Base-by-base conservation (phyloP, 202 grass and related monocot genomes). In the Panicum hallii region DNA sequence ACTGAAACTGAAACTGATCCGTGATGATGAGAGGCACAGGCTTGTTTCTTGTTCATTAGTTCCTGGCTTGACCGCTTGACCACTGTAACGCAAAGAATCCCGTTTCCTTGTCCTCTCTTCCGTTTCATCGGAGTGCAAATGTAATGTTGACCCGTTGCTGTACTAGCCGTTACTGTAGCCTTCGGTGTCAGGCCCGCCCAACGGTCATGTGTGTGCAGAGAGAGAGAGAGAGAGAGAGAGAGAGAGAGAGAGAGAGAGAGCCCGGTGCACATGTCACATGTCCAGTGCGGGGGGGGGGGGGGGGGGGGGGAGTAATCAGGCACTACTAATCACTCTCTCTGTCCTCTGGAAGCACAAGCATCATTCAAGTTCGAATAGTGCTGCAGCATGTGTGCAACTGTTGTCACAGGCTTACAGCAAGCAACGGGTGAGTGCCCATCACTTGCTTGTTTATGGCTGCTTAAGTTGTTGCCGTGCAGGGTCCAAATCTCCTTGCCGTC, bases 91-190 rank as follows among this genome's bases (percentile, higher is more conserved):
- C 58, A 13, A 30, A 38, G 71, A 74, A 74, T 55, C 46, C 72
- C 50, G 13, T 66, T 66, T 6, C 3, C 8, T 26, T 16, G 17
- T 15, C 32, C 34, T 40, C 6, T 19, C 20, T 72, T 26, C 15
- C 48, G 30, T 67, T 54, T 15, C 47, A 23, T 0, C 11, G 6
- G 16, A 61, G 19, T 40, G 41, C 30, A 47, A 50, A 50, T 32
- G 34, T 77, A 62, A 43, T 15, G 15, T 74, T 74, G 69, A 74
- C 84, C 56, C 40, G 30, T 47, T 79, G 23, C 38, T 28, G 12
- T n/a, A n/a, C 67, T 86, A 80, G 47, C 84, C 84, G 84, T 86
- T 86, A 65, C 46, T 17, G 55, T 20, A 3, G 11, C 13, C 16
- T 4, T 48, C 20, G 22, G 42, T 58, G 6, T 26, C 20, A 44